A percentile compares a stretch with the other conserved stretches of the same genome.
These are phyloP conservation scores for Linum lewisii DNA, from an alignment of 345 rosid genomes.

Conservation along the genomic window DNA sequence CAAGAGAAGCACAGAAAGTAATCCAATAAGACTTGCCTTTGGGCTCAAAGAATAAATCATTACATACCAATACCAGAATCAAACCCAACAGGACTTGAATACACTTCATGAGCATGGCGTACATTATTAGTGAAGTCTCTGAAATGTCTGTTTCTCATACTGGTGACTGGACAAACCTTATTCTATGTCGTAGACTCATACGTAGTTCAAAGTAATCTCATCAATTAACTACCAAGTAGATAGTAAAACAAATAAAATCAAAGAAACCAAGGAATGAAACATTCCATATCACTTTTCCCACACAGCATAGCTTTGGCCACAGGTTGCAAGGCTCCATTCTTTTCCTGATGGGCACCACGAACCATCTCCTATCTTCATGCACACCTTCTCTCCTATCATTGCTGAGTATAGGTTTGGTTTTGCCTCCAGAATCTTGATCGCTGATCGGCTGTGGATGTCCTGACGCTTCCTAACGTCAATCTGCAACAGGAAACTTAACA, in stretches of 20 bases:
- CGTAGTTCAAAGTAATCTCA: neutral
- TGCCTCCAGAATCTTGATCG: constrained; percentile 50
- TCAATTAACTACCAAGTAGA: no score
- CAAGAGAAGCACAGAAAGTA: no score
- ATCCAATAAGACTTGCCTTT: no score
- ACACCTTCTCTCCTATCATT: constrained; percentile 58
- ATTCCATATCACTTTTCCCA: constrained; percentile 50
- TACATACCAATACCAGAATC: no score
- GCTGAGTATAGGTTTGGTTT: constrained; percentile 67
- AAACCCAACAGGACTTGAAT: no score
- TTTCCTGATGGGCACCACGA: constrained; percentile 81
- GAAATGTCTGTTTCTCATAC: no score
- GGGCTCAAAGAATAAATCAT: no score
- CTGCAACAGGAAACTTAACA: constrained; percentile 23
- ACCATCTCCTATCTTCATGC: constrained; percentile 83
- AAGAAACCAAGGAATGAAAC: no score
- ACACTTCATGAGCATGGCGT: no score
- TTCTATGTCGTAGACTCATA: neutral
- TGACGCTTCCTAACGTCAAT: constrained; percentile 47
- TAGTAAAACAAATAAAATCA: no score
- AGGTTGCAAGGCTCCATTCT: constrained; percentile 70
- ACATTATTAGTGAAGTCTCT: no score
- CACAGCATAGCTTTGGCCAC: constrained; percentile 67
- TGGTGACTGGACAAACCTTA: no score
- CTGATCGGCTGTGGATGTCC: constrained; percentile 61